phyloP scores from a whole-genome alignment of 2,329 filamentous ascomycete species.

The Exophiala mesophila region DNA sequence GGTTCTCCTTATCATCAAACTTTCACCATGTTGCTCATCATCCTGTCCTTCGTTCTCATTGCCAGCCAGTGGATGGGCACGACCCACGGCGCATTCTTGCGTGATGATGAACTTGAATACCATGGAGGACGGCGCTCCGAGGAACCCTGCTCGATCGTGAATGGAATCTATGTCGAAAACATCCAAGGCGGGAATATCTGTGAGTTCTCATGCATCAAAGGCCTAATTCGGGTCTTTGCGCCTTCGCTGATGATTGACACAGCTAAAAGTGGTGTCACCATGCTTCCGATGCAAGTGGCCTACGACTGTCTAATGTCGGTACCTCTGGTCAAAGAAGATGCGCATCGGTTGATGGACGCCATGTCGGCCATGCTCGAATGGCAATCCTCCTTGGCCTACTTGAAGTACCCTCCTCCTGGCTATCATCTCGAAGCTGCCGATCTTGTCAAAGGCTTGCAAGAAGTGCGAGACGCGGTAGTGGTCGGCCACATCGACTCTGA shows the following conservation, averaged over 20 bases:
- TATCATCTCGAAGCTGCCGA: constrained; percentile 49
- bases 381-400: constrained; percentile 45
- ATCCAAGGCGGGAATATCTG: no score
- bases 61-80: no score
- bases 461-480: constrained; percentile 30
- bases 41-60: no score
- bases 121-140: neutral
- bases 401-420: constrained; percentile 47
- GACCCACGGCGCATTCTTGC: no score
- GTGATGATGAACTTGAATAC: neutral
- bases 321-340: constrained; percentile 7
- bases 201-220: no score
- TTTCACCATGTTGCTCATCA: no score
- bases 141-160: neutral
- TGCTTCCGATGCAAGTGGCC: constrained; percentile 7
- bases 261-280: no score
- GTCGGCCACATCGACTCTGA: constrained; percentile 1
- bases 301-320: constrained; percentile 8
- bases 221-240: no score
- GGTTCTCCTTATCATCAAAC: no score
- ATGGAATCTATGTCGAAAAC: no score
- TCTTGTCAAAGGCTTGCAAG: constrained; percentile 43
- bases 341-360: constrained; percentile 7
- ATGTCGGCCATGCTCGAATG: constrained; percentile 39
- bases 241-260: no score